Evolutionary conservation across 495 filamentous ascomycete genomes (phyloP), one percentile per base, ranked within the genome.

Genomic region (Trichoderma erinaceum): DNA sequence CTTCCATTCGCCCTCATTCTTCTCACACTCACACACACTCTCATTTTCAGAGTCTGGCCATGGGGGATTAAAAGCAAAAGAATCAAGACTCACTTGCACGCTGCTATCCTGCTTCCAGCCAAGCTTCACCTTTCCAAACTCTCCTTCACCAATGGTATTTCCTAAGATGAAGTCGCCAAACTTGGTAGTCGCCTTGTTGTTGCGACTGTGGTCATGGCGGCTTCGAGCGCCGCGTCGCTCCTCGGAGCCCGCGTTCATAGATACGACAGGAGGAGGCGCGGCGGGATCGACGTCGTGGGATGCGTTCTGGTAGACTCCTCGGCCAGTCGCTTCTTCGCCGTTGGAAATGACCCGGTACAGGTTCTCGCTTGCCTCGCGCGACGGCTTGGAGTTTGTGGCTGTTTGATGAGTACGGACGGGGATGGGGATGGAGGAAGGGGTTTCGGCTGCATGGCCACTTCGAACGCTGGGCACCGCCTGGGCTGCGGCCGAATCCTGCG

Each of bases 61-160:
- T 32, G 27, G 8, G 16, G 10, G n/a, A n/a, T 46, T 32, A 46
- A 32, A 6, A 18, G 32, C 32, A n/a, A 23, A 15, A 27, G 52
- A n/a, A 38, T 48, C 15, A 46, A 48, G n/a, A 76, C 82, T 63
- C 76, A 88, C 86, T 78, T 89, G 85, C 58, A 97, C 89, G 68
- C 90, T 93, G 35, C 92, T 92, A 77, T 97, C 93, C 75, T 90
- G 88, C 79, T 97, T 98, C 95, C 96, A 99, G n/a, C 95, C 95
- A 72, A 99, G 85, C 77, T 97, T 98, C 72, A 99, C 95, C 75
- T 99, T 99, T 66, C 95, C 95, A 75, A 99, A 99, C 74, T 99
- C 95, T 41, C 95, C 95, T 80, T 98, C 95, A 64, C 95, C 95
- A 35, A 99, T 88, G n/a, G 94, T 97, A 72, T 97, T 92, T 5